Evolutionary conservation across 441 rosid genomes (phyloP).

Genomic region (Daphne laureola): DNA sequence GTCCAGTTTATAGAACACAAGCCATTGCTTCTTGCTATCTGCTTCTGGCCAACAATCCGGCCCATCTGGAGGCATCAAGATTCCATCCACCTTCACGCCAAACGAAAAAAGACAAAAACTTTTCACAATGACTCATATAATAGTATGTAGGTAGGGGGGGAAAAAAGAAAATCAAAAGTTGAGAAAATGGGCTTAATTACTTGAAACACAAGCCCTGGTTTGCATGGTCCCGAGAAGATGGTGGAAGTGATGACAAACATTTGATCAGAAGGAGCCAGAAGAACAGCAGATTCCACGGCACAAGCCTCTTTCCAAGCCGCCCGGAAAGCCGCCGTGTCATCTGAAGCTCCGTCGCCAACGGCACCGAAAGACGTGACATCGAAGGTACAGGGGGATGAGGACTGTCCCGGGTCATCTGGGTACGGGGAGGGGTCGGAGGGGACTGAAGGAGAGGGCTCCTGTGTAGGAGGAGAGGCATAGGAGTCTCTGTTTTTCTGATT

Average conservation of each 20-base stretch:
- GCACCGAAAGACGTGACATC: constrained; percentile 77
- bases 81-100: constrained; percentile 58
- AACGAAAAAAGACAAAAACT: neutral
- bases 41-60: constrained; percentile 79
- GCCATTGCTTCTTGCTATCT: constrained; percentile 85
- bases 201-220: constrained; percentile 71
- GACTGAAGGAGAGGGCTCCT: constrained; percentile 28
- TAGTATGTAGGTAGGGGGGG: neutral
- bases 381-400: constrained; percentile 31
- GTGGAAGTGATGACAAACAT: constrained; percentile 72
- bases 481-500: constrained; percentile 27
- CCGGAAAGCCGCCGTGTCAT: constrained; percentile 70
- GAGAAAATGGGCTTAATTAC: constrained; percentile 30
- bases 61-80: constrained; percentile 86
- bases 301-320: constrained; percentile 92
- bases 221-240: constrained; percentile 88
- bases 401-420: constrained; percentile 29
- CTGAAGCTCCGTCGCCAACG: constrained; percentile 69
- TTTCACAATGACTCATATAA: neutral
- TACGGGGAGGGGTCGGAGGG: constrained; percentile 66
- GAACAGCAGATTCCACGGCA: constrained; percentile 49
- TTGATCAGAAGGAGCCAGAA: constrained; percentile 66
- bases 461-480: constrained; percentile 18
- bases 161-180: neutral
- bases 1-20: constrained; percentile 71